Evolutionary conservation across 768 basidiomycete species (phyloP).

Genomic region (Hydnum rufescens): DNA sequence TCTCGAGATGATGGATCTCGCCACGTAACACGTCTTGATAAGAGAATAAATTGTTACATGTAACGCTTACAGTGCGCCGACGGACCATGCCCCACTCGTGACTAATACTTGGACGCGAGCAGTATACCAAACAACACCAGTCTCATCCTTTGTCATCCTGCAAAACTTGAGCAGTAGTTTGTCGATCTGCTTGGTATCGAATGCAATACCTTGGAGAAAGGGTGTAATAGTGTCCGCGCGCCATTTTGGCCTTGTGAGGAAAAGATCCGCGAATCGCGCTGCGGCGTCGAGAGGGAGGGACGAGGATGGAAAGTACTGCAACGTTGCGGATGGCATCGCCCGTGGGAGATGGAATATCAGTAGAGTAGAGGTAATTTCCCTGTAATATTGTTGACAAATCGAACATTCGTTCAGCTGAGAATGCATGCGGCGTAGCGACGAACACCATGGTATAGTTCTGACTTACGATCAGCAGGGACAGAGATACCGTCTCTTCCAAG

Average conservation of each 20-base stretch:
- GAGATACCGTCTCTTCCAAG: constrained; percentile 40
- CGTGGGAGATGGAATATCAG: constrained; percentile 22
- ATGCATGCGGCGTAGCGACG: background rate
- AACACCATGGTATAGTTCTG: constrained; percentile 1
- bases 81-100: no score
- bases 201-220: constrained; percentile 63
- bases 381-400: no score
- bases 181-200: constrained; percentile 76
- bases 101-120: constrained; percentile 27
- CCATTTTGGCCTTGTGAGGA: constrained; percentile 62
- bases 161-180: constrained; percentile 75
- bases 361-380: constrained; percentile 52
- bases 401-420: no score
- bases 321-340: no score
- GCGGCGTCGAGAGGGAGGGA: constrained; percentile 57
- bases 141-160: constrained; percentile 46
- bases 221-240: constrained; percentile 58
- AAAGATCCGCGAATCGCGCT: constrained; percentile 71
- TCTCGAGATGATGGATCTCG: no score
- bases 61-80: no score
- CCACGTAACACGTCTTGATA: no score
- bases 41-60: no score
- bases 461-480: constrained; percentile 50
- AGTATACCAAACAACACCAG: constrained; percentile 50
- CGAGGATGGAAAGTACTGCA: constrained; percentile 52